Base-by-base conservation (phyloP, 208 protist species). In the Acanthamoeba healyi region DNA sequence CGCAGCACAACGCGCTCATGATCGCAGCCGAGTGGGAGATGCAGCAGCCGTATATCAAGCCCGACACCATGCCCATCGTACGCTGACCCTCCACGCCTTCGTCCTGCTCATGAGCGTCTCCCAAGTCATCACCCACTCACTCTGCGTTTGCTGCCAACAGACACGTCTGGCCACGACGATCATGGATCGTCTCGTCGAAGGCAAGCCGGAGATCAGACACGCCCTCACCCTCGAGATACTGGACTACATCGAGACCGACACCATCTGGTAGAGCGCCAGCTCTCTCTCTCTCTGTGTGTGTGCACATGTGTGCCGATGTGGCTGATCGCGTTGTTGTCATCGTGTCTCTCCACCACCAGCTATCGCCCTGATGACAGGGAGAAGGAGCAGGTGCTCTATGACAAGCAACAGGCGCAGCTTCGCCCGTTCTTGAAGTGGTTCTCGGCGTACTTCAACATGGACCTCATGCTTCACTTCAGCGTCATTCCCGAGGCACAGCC, bases 391-490 rank as follows among this genome's bases (percentile, higher is more conserved):
- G 67, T 29, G 17, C 89, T 93, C 24, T 82, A 81, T 38, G 89
- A 93, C 34, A 65, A 81, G 44, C 89, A 93, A 44, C 40, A 81
- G 32, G 42, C 40, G 32, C 40, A 51, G 40, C 89, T 93, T 10
- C 42, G 51, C 36, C 89, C 89, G 49, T 51, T 93, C 34, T n/a
- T 93, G 29, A 74, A 93, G 70, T 93, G 89, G 89, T 93, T 93
- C 89, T 77, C 89, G 36, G 56, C 65, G 3, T 74, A 51, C 49
- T 93, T 93, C 65, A 77, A 93, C 67, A 81, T 93, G 89, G 36
- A 49, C 19, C 44, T 93, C 34, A 58, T 65, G n/a, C 38, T 93
- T 7, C 89, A 93, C 89, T 93, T 49, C 46, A 44, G 89, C 58
- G 51, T 93, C 15, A 93, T 82, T 26, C 46, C 89, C 42, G 65